These are phyloP conservation scores for Trichoderma koningiopsis DNA, from an alignment of 2,329 filamentous ascomycete species.

Conservation along the genomic window DNA sequence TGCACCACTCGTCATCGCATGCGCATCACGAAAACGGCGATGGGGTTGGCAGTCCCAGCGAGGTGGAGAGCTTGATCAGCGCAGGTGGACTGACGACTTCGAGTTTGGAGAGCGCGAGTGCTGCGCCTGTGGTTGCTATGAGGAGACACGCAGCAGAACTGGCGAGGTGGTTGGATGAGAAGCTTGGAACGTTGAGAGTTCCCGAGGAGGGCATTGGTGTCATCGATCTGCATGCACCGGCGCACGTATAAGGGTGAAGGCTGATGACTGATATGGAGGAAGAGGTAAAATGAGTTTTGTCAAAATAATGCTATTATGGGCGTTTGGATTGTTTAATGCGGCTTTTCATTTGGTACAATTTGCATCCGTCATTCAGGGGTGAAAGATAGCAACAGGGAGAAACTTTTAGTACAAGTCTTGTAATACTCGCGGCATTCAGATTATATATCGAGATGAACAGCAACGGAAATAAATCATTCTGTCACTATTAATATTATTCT, in stretches of 20 bases:
- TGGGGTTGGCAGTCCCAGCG: slow-evolving; percentile 45
- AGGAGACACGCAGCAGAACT: slow-evolving; percentile 61
- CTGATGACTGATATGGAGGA: not conserved
- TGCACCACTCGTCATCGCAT: slow-evolving; percentile 27
- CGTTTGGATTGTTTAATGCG: slow-evolving; percentile 1
- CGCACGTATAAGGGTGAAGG: too few species aligned
- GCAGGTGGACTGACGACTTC: slow-evolving; percentile 49
- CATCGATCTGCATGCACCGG: not conserved
- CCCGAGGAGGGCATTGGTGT: slow-evolving; percentile 52
- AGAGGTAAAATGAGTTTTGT: not conserved
- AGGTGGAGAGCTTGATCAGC: slow-evolving; percentile 52
- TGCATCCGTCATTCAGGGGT: not conserved
- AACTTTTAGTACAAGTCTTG: slow-evolving; percentile 2
- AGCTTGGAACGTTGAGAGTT: slow-evolving; percentile 55
- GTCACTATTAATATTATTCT: not conserved
- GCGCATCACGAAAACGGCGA: slow-evolving; percentile 36
- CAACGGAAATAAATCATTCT: slow-evolving; percentile 25
- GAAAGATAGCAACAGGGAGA: not conserved
- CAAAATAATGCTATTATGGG: not conserved
- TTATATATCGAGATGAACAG: slow-evolving; percentile 32
- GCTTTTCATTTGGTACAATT: not conserved
- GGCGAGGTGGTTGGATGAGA: slow-evolving; percentile 61
- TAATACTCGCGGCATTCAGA: slow-evolving; percentile 32
- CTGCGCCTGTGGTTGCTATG: slow-evolving; percentile 53
- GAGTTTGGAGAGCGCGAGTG: slow-evolving; percentile 43